A percentile compares a stretch with the other conserved stretches of the same genome.
These are phyloP conservation scores for Trichoderma endophyticum DNA, from an alignment of 2,329 filamentous ascomycete genomes.

Conservation along the genomic window DNA sequence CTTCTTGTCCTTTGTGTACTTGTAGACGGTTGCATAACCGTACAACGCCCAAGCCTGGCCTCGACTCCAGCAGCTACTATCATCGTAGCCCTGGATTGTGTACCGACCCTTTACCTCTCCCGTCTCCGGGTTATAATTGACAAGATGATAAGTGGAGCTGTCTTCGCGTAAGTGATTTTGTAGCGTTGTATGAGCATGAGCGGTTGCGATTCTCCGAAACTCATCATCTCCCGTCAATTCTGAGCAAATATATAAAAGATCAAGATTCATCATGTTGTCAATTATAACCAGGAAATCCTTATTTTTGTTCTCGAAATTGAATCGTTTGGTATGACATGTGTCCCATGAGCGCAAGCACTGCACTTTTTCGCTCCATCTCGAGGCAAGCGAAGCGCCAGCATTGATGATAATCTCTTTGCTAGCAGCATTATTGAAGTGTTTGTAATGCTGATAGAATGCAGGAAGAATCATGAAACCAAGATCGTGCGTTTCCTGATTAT, in stretches of 20 bases:
- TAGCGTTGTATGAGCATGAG: slow-evolving; percentile 17
- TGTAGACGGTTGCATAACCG: slow-evolving; percentile 18
- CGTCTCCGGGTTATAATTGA: slow-evolving; percentile 18
- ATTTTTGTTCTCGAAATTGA: slow-evolving; percentile 7
- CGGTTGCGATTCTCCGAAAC: slow-evolving; percentile 13
- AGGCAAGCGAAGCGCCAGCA: slow-evolving; percentile 15
- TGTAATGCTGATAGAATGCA: slow-evolving; percentile 13
- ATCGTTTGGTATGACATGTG: neutral
- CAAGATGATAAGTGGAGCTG: slow-evolving; percentile 20
- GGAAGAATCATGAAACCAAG: slow-evolving; percentile 22
- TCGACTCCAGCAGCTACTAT: slow-evolving; percentile 19
- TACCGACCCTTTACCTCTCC: slow-evolving; percentile 18
- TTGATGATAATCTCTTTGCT: slow-evolving; percentile 17
- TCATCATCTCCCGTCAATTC: slow-evolving; percentile 17
- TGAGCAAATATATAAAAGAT: slow-evolving; percentile 18
- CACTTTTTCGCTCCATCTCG: slow-evolving; percentile 20
- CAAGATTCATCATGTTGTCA: slow-evolving; percentile 25
- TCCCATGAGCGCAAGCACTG: slow-evolving; percentile 20
- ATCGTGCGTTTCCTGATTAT: slow-evolving; percentile 19
- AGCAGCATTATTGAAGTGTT: neutral
- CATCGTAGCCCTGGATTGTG: slow-evolving; percentile 20
- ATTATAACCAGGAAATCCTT: slow-evolving; percentile 20
- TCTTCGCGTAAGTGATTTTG: slow-evolving; percentile 15
- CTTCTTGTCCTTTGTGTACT: slow-evolving; percentile 9
- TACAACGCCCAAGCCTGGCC: slow-evolving; percentile 20